Conservation (phyloP, 169 alveolate genomes). For the Gregarina niphandrodes region DNA sequence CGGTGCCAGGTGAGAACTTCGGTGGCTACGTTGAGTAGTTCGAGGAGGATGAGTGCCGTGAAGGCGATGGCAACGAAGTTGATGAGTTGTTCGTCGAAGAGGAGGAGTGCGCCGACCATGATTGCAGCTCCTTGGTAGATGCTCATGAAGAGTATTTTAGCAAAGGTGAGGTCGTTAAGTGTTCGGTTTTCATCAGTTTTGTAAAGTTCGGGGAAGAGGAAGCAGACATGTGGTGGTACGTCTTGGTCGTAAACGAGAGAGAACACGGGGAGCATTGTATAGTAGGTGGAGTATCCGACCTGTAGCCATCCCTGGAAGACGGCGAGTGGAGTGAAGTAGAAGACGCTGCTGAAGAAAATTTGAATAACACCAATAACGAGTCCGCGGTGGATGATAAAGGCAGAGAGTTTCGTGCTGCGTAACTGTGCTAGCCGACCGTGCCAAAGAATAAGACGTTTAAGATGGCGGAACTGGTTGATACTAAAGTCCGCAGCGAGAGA, state of each 20-base stretch:
- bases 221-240: conserved; percentile 45
- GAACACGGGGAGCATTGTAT: conserved; percentile 78
- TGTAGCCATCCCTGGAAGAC: conserved; percentile 81
- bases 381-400: conserved; percentile 85
- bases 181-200: conserved; percentile 70
- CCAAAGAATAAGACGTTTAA: conserved; percentile 70
- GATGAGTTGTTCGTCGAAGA: conserved; percentile 62
- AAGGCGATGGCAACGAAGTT: conserved; percentile 77
- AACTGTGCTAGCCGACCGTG: conserved; percentile 83
- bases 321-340: conserved; percentile 74
- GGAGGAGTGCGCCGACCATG: conserved; percentile 67
- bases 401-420: conserved; percentile 66
- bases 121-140: conserved; percentile 71
- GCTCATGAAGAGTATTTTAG: conserved; percentile 70
- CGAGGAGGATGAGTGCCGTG: conserved; percentile 72
- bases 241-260: conserved; percentile 73
- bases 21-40: conserved; percentile 66
- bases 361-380: conserved; percentile 72
- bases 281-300: conserved; percentile 88
- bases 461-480: conserved; percentile 53
- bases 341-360: conserved; percentile 46
- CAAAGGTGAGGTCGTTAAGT: conserved; percentile 47
- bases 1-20: conserved; percentile 62
- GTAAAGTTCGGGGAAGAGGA: conserved; percentile 76
- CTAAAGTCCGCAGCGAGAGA: conserved; percentile 84